A percentile compares a stretch with the other conserved stretches of the same genome.
Evolutionary conservation across 1,284 basidiomycete species (phyloP).

Genomic region (Ustilago shanxiensis): DNA sequence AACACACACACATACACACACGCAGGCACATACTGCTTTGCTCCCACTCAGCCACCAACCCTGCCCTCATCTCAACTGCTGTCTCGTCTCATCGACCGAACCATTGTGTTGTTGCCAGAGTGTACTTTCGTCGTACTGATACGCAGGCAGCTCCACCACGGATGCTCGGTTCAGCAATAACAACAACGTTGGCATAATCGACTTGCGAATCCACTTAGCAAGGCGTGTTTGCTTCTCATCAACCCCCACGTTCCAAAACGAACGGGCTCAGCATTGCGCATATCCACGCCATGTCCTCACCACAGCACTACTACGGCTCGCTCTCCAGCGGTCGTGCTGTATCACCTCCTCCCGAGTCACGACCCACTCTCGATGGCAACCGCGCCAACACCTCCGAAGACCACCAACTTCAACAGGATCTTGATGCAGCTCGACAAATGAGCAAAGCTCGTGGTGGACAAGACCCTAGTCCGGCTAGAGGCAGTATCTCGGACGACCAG

Average conservation of each 20-base stretch:
- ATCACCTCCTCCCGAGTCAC: conserved; percentile 27
- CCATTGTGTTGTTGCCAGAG: neutral
- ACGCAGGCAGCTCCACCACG: neutral
- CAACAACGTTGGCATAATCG: neutral
- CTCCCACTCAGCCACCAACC: neutral
- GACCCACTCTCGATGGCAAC: conserved; percentile 15
- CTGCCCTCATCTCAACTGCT: neutral
- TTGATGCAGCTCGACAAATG: conserved; percentile 68
- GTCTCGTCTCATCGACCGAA: neutral
- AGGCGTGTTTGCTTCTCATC: neutral
- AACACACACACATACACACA: neutral
- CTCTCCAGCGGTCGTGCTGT: conserved; percentile 41
- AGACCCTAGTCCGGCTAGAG: conserved; percentile 38
- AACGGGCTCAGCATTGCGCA: too few relatives aligned
- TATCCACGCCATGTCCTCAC: conserved; percentile 42
- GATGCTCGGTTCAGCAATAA: neutral
- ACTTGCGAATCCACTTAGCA: neutral
- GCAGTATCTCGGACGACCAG: conserved; percentile 44
- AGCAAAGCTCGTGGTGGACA: conserved; percentile 55
- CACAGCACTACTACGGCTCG: conserved; percentile 44
- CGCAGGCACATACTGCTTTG: neutral
- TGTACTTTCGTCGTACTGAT: neutral
- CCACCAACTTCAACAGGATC: conserved; percentile 64
- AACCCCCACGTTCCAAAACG: too few relatives aligned
- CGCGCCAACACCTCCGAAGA: conserved; percentile 36